phyloP scores from a whole-genome alignment of 2,329 filamentous ascomycete genomes.

The Falciphora oryzae region DNA sequence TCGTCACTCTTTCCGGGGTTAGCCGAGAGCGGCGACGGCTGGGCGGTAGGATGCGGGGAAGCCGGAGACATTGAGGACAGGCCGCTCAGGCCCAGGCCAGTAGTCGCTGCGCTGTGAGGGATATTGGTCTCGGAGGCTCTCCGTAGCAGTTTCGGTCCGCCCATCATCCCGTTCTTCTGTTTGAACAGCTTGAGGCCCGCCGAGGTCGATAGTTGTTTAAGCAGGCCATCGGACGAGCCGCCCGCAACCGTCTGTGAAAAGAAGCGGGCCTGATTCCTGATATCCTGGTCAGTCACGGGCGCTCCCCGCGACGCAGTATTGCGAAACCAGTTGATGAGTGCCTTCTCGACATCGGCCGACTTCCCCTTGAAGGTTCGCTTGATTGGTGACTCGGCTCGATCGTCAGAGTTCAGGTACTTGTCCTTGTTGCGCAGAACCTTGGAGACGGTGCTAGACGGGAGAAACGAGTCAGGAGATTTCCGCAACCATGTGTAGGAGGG shows the following conservation, averaged over 20 bases:
- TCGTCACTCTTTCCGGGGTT: conserved; percentile 58
- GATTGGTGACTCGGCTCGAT: conserved; percentile 70
- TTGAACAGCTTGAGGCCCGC: conserved; percentile 96
- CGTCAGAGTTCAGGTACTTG: conserved; percentile 80
- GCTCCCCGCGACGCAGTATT: conserved; percentile 74
- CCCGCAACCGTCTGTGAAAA: conserved; percentile 47
- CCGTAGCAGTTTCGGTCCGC: conserved; percentile 39
- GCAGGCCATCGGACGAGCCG: neutral
- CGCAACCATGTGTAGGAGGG: too few species aligned
- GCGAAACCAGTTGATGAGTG: conserved; percentile 78
- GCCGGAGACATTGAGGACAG: conserved; percentile 65
- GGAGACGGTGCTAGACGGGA: conserved; percentile 75
- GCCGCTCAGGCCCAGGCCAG: conserved; percentile 35
- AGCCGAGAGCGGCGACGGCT: conserved; percentile 65
- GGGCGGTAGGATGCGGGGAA: conserved; percentile 53
- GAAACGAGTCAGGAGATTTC: too few species aligned
- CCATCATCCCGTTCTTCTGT: conserved; percentile 64
- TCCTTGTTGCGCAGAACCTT: conserved; percentile 94
- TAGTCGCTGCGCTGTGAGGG: conserved; percentile 54
- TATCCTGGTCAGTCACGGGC: conserved; percentile 70
- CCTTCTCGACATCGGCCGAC: conserved; percentile 84
- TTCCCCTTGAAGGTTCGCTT: conserved; percentile 75
- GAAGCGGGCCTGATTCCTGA: conserved; percentile 75
- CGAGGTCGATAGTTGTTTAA: conserved; percentile 24
- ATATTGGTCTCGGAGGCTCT: conserved; percentile 65